Percentiles rank a stretch among this genome's conserved stretches.
Evolutionary conservation across 2,329 filamentous ascomycete genomes (phyloP).

Genomic region (Pyricularia pennisetigena): DNA sequence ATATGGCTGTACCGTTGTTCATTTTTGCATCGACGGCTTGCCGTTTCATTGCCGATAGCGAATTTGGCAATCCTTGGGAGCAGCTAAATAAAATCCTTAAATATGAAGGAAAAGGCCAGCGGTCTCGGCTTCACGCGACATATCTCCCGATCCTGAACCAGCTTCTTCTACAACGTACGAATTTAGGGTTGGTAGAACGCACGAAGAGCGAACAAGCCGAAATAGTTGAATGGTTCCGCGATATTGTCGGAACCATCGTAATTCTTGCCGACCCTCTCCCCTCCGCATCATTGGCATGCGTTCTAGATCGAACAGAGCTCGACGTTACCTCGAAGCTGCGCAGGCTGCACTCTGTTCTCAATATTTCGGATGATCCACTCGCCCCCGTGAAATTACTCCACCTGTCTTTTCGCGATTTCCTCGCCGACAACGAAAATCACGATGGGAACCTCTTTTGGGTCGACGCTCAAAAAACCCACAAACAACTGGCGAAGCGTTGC

Average conservation of each 20-base stretch:
- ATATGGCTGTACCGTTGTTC: constrained; percentile 1
- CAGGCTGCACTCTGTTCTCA: neutral
- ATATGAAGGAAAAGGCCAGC: neutral
- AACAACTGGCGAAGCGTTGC: constrained; percentile 21
- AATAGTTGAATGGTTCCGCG: constrained; percentile 16
- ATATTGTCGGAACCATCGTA: constrained; percentile 21
- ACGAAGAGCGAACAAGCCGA: neutral
- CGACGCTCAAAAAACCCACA: constrained; percentile 21
- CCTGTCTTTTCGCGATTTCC: constrained; percentile 27
- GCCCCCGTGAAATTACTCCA: constrained; percentile 21
- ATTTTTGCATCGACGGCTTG: neutral
- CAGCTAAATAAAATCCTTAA: neutral
- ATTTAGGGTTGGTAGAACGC: neutral
- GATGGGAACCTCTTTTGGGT: constrained; percentile 22
- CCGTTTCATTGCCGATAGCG: neutral
- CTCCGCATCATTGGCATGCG: constrained; percentile 12
- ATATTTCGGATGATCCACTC: neutral
- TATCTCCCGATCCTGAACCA: neutral
- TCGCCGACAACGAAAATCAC: constrained; percentile 18
- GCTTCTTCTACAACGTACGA: too few relatives aligned
- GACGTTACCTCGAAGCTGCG: neutral
- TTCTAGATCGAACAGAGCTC: constrained; percentile 8
- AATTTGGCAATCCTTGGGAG: neutral
- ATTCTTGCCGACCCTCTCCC: constrained; percentile 21
- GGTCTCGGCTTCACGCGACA: neutral